These are phyloP conservation scores for Talaromyces sp. DNA, from an alignment of 2,329 filamentous ascomycete species.

Conservation along the genomic window DNA sequence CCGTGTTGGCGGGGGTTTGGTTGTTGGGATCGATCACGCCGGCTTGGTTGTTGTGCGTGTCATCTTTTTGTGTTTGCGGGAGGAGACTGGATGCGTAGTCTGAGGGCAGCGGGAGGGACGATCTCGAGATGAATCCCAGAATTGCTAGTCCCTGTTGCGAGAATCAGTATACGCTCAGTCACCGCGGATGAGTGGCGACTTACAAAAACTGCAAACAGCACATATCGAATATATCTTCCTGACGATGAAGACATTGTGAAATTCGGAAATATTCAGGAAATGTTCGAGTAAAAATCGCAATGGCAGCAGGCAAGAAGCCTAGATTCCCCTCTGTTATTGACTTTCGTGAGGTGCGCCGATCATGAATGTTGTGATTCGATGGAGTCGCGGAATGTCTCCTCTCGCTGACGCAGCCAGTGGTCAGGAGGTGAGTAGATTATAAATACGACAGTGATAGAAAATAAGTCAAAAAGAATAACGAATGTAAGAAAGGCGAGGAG, in stretches of 20 bases:
- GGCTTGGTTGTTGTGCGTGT: neutral
- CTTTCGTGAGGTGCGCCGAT: neutral
- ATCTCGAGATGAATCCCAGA: constrained; percentile 77
- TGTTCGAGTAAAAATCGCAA: neutral
- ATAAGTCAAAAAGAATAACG: neutral
- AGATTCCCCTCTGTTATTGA: neutral
- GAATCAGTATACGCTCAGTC: constrained; percentile 12
- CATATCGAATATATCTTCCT: constrained; percentile 53
- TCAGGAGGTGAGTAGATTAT: neutral
- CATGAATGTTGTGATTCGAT: neutral
- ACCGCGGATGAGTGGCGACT: constrained; percentile 34
- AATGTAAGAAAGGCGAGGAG: constrained; percentile 2
- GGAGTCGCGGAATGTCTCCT: too few relatives aligned
- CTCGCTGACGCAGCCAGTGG: neutral
- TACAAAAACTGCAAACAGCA: constrained; percentile 83
- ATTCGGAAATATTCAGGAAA: neutral
- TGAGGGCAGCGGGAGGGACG: constrained; percentile 44
- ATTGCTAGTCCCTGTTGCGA: constrained; percentile 58
- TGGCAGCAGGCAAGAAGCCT: neutral
- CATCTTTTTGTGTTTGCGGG: constrained; percentile 15
- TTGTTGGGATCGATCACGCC: neutral
- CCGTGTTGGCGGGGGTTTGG: constrained; percentile 10
- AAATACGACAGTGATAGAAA: neutral
- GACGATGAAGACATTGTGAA: constrained; percentile 34
- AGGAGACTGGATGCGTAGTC: constrained; percentile 23